Evolutionary conservation across 305 asterid genomes (phyloP).

Genomic region (Stenogyne calaminthoides): DNA sequence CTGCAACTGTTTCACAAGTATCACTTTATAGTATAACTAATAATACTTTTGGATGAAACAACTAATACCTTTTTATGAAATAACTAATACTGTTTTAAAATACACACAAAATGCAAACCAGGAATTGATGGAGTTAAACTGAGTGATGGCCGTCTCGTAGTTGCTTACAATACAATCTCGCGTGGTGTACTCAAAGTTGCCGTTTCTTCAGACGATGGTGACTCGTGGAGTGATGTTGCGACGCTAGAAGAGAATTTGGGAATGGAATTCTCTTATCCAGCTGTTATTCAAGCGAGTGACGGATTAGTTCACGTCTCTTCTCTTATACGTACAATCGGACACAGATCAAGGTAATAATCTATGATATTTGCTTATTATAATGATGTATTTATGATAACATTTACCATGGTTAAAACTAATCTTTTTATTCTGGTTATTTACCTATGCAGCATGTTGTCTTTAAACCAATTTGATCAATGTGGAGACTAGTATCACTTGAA

Average conservation of each 20-base stretch:
- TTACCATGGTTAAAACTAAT: neutral
- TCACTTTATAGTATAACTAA: too few species aligned
- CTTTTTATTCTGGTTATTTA: neutral
- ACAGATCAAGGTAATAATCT: constrained; percentile 71
- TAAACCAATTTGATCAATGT: constrained; percentile 43
- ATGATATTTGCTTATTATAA: neutral
- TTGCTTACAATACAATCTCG: constrained; percentile 78
- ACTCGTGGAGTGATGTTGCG: constrained; percentile 70
- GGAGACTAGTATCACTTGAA: neutral
- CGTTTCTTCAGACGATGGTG: constrained; percentile 78
- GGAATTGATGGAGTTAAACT: constrained; percentile 95
- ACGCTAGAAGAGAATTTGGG: constrained; percentile 69
- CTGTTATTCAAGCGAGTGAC: constrained; percentile 77
- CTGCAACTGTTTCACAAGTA: neutral
- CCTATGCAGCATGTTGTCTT: constrained; percentile 73
- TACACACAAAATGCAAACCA: constrained; percentile 11
- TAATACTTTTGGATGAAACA: too few species aligned
- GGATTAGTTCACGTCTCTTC: constrained; percentile 84
- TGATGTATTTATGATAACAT: neutral
- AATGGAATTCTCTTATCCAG: constrained; percentile 96
- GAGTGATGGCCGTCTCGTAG: constrained; percentile 69
- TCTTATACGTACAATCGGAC: constrained; percentile 84
- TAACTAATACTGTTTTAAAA: too few species aligned
- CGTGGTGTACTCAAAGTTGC: constrained; percentile 82
- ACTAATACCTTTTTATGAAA: too few species aligned